phyloP scores from a whole-genome alignment of 2,329 filamentous ascomycete genomes.

The Xylariaceae sp. region DNA sequence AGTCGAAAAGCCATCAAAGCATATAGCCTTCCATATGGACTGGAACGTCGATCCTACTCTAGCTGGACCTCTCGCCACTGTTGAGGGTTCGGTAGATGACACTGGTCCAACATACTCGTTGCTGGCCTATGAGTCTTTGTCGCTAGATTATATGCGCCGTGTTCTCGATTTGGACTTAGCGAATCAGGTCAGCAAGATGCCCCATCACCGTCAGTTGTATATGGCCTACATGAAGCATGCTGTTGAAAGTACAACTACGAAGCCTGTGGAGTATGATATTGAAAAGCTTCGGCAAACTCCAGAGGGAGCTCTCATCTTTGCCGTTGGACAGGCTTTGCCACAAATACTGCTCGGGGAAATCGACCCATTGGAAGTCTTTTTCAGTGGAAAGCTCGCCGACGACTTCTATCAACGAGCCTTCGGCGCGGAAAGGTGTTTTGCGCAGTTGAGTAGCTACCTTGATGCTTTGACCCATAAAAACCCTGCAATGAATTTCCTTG shows the following conservation, averaged over 20 bases:
- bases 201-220: constrained; percentile 21
- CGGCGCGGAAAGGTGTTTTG: constrained; percentile 27
- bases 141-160: constrained; percentile 25
- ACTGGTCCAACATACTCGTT: constrained; percentile 18
- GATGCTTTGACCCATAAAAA: constrained; percentile 26
- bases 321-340: constrained; percentile 30
- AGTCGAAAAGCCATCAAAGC: constrained; percentile 7
- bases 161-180: constrained; percentile 11
- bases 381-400: constrained; percentile 27
- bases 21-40: constrained; percentile 27
- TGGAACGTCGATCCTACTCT: constrained; percentile 26
- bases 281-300: constrained; percentile 24
- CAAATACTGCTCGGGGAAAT: constrained; percentile 31
- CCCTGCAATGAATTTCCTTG: constrained; percentile 29
- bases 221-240: constrained; percentile 24
- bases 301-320: constrained; percentile 30
- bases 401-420: constrained; percentile 30
- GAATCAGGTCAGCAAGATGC: constrained; percentile 12
- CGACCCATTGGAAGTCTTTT: constrained; percentile 32
- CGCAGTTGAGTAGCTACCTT: constrained; percentile 29
- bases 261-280: constrained; percentile 19
- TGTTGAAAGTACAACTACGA: constrained; percentile 15
- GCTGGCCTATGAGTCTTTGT: constrained; percentile 20
- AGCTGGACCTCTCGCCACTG: neutral
- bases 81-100: constrained; percentile 14